A percentile compares a stretch with the other conserved stretches of the same genome.
Evolutionary conservation across 1,284 basidiomycete species (phyloP).

Genomic region (Coniophora puteana): DNA sequence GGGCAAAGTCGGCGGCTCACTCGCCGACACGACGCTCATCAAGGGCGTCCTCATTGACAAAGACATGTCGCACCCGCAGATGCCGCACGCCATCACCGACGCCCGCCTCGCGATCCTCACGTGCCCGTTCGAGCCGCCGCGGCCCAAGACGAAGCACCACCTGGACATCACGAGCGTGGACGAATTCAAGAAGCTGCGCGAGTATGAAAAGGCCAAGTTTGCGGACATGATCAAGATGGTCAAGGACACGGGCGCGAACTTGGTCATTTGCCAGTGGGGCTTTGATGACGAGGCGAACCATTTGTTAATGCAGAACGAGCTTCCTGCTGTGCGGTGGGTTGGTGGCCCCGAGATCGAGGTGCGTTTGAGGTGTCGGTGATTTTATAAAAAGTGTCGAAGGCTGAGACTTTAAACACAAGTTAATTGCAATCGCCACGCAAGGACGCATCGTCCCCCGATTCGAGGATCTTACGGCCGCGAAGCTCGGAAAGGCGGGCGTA

Average conservation of each 20-base stretch:
- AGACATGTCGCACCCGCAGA: slow-evolving; percentile 99
- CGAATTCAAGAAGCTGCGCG: slow-evolving; percentile 93
- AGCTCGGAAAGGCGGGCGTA: slow-evolving; percentile 90
- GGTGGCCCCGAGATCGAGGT: slow-evolving; percentile 99
- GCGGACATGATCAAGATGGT: slow-evolving; percentile 96
- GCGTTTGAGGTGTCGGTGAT: slow-evolving; percentile 12
- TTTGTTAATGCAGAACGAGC: slow-evolving; percentile 93
- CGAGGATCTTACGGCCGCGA: slow-evolving; percentile 89
- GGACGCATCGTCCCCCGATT: slow-evolving; percentile 98
- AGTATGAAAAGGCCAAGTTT: slow-evolving; percentile 97
- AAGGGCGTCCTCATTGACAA: slow-evolving; percentile 98
- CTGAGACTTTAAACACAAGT: too few species aligned
- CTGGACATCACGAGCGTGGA: slow-evolving; percentile 98
- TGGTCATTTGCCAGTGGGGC: slow-evolving; percentile 99
- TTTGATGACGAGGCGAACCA: slow-evolving; percentile 99
- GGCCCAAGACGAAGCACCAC: slow-evolving; percentile 99
- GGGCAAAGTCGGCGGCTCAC: slow-evolving; percentile 95
- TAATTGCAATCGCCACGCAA: slow-evolving; percentile 98
- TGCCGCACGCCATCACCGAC: slow-evolving; percentile 87
- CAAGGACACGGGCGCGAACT: slow-evolving; percentile 96
- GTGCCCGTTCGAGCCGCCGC: slow-evolving; percentile 97
- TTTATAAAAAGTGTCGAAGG: slow-evolving; percentile 7
- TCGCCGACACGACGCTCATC: slow-evolving; percentile 92
- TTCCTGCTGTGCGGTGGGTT: slow-evolving; percentile 99
- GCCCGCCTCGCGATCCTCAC: slow-evolving; percentile 96